Base-by-base conservation (phyloP, 768 basidiomycete genomes). In the Lactarius quietus region DNA sequence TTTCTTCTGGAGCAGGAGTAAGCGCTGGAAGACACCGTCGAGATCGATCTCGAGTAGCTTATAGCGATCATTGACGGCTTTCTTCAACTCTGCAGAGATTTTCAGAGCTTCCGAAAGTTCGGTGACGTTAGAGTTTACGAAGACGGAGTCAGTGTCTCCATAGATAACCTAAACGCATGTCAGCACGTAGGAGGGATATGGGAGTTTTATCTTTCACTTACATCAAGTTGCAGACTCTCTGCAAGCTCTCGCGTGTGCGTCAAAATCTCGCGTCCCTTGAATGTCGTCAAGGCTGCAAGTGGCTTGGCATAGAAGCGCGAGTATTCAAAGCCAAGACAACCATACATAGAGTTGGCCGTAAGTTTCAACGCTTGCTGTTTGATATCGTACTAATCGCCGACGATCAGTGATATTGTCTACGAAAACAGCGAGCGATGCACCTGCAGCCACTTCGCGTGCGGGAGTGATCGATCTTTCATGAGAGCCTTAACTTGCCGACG, bases 261-360 rank as follows among this genome's bases (percentile, higher is more conserved):
- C 73, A 99, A 75, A 72, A 98, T 98, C 77, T 98, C 95, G 75
- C 97, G 89, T 71, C 97, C 97, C 76, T 96, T 98, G 84, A 86
- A 95, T 0, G 97, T 99, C 26, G 95, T 98, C 56, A 99, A 83
- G 52, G 97, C 94, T 18, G 97, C 97, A n/a, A 99, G 85, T 0
- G 95, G 94, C 51, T 93, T 85, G 26, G 97, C 97, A 69, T 95
- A 98, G 81, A 98, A 98, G 57, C 97, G 81, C 12, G 97, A 98
- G 70, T 94, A 91, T 73, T 95, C 94, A 74, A 98, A 98, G 56
- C 97, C 97, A 26, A 99, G 87, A 81, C 97, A 99, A 20, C 97
- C 97, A 76, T 99, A 99, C 97, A 98, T 99, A 81, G 93, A 95
- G 79, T 99, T 98, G 57, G 97, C 97, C 5, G 97, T 99, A 38